These are phyloP conservation scores for Chytriomyces confervae DNA, from an alignment of 192 early-diverging fungal genomes.

Conservation along the genomic window DNA sequence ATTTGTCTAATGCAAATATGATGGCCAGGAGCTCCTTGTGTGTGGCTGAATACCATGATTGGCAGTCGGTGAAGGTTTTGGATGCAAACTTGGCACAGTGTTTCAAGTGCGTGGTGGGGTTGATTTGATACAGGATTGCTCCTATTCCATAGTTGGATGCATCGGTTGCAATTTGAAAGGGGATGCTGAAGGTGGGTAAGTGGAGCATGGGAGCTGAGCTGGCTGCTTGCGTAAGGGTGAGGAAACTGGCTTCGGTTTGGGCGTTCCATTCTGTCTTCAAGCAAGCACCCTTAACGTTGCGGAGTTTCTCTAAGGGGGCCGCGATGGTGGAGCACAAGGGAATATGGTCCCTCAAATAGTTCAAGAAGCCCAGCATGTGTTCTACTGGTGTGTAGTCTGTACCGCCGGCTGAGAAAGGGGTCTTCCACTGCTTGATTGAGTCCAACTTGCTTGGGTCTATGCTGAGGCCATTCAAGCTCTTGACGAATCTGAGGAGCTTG, in stretches of 20 bases:
- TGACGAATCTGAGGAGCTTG: conserved; percentile 13
- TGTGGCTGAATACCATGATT: background rate
- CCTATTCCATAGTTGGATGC: conserved; percentile 8
- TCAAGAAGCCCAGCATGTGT: background rate
- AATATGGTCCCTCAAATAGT: background rate
- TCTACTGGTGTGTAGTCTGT: background rate
- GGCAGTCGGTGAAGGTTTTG: conserved; percentile 1
- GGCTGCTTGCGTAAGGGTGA: background rate
- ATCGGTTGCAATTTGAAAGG: background rate
- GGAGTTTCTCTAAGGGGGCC: background rate
- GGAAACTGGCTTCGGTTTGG: background rate
- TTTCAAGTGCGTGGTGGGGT: too few species aligned
- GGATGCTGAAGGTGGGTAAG: background rate
- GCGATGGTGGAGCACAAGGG: background rate
- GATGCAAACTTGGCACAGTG: background rate
- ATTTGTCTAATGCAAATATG: conserved; percentile 3
- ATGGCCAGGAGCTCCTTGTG: conserved; percentile 3
- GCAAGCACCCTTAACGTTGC: background rate
- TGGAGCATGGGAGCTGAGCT: background rate
- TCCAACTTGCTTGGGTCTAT: background rate
- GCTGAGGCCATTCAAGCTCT: background rate
- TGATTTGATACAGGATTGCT: conserved; percentile 5
- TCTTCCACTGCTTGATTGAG: conserved; percentile 5
- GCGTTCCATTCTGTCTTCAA: background rate
- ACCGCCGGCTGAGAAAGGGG: background rate